Evolutionary conservation across 768 basidiomycete genomes (phyloP).

Genomic region (Pleurotus tuoliensis): DNA sequence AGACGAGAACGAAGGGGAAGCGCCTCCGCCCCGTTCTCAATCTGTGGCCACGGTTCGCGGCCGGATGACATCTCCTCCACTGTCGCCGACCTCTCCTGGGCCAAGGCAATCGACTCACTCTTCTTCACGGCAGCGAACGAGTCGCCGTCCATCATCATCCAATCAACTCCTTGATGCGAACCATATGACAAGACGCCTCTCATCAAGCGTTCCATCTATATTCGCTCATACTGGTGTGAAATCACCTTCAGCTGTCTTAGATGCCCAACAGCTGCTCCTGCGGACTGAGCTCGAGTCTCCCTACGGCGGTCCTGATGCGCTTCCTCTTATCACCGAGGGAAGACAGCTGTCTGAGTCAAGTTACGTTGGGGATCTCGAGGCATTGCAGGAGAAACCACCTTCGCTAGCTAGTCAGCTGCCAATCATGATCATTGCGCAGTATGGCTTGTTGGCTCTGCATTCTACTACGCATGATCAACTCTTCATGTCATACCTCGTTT

Average conservation of each 20-base stretch:
- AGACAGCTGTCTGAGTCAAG: constrained; percentile 24
- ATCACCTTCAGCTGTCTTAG: constrained; percentile 70
- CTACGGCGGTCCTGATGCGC: constrained; percentile 28
- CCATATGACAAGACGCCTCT: constrained; percentile 49
- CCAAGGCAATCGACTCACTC: constrained; percentile 21
- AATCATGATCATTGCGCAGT: constrained; percentile 82
- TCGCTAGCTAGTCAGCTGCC: constrained; percentile 76
- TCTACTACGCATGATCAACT: constrained; percentile 88
- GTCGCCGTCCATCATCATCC: constrained; percentile 19
- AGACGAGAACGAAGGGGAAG: constrained; percentile 21
- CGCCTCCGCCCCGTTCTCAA: neutral
- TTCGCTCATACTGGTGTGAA: constrained; percentile 82
- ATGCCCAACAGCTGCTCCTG: constrained; percentile 61
- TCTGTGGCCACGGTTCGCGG: constrained; percentile 17
- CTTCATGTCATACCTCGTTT: constrained; percentile 88
- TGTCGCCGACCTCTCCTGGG: constrained; percentile 24
- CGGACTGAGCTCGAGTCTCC: constrained; percentile 34
- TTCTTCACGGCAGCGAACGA: neutral
- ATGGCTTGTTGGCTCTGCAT: constrained; percentile 85
- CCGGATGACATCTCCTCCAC: constrained; percentile 13
- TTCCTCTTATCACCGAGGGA: constrained; percentile 54
- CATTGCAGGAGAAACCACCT: constrained; percentile 48
- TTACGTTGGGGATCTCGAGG: constrained; percentile 26
- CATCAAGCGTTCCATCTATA: constrained; percentile 64
- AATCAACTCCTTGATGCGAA: constrained; percentile 29